phyloP scores from a whole-genome alignment of 1,284 basidiomycete species.

The Ustilago crameri region DNA sequence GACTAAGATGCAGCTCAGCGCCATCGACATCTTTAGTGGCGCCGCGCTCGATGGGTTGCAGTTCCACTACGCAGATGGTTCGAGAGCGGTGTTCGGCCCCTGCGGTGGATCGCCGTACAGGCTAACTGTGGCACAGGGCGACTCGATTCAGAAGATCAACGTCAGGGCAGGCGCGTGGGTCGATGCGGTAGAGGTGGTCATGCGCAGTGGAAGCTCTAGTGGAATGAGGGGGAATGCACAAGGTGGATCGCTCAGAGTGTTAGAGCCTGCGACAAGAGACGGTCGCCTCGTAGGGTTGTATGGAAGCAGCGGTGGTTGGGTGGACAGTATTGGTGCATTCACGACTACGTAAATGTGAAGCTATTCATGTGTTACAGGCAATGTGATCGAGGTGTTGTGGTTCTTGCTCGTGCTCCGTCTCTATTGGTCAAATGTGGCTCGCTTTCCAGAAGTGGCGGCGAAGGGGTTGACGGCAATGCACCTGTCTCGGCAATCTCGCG shows the following conservation, averaged over 20 bases:
- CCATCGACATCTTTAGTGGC: constrained; percentile 35
- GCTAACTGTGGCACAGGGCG: constrained; percentile 12
- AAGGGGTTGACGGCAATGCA: no score
- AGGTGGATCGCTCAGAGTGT: constrained; percentile 32
- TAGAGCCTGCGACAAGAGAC: constrained; percentile 22
- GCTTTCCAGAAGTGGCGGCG: no score
- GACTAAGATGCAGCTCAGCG: neutral
- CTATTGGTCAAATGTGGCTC: no score
- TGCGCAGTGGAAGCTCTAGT: constrained; percentile 26
- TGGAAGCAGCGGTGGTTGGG: constrained; percentile 35
- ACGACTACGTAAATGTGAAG: neutral
- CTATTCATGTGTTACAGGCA: no score
- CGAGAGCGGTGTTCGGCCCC: constrained; percentile 10
- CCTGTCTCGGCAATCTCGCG: no score
- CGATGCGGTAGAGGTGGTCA: constrained; percentile 42
- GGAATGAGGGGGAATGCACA: constrained; percentile 38
- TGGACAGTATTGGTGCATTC: constrained; percentile 35
- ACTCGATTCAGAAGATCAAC: constrained; percentile 22
- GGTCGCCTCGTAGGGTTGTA: constrained; percentile 33
- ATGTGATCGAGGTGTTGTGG: no score
- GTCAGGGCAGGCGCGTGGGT: constrained; percentile 46
- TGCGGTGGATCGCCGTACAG: constrained; percentile 27
- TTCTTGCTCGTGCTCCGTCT: no score
- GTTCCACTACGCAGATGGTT: constrained; percentile 17
- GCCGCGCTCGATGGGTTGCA: constrained; percentile 28